Percentiles rank a stretch among this genome's conserved stretches.
Evolutionary conservation across 345 rosid genomes (phyloP).

Genomic region (Kernera saxatilis): DNA sequence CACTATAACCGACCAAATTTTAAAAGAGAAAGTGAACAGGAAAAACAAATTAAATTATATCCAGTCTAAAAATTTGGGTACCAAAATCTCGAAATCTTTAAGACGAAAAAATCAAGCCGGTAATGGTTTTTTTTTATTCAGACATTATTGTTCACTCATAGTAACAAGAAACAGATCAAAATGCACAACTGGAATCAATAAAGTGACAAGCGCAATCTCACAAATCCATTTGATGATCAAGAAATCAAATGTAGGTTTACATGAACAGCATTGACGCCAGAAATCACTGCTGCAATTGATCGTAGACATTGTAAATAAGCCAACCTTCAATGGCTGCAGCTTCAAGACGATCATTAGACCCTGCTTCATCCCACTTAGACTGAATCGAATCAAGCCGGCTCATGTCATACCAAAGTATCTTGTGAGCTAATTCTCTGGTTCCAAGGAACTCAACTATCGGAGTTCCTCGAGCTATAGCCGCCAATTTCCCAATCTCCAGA

Average conservation of each 20-base stretch:
- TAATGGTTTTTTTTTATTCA: not conserved
- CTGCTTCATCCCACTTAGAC: slow-evolving; percentile 29
- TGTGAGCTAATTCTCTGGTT: slow-evolving; percentile 29
- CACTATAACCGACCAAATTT: no score
- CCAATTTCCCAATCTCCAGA: slow-evolving; percentile 30
- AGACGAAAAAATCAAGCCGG: not conserved
- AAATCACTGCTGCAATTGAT: slow-evolving; percentile 26
- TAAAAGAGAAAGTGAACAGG: not conserved
- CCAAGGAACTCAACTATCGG: slow-evolving; percentile 30
- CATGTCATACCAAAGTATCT: slow-evolving; percentile 34
- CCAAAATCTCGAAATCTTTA: no score
- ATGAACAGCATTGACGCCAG: not conserved
- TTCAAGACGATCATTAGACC: slow-evolving; percentile 29
- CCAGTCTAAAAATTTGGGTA: no score
- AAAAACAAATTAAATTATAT: no score
- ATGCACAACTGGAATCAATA: not conserved
- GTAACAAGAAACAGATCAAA: not conserved
- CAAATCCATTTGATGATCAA: slow-evolving; percentile 4
- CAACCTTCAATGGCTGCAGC: slow-evolving; percentile 38
- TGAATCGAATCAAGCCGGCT: slow-evolving; percentile 29
- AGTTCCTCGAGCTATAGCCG: slow-evolving; percentile 20
- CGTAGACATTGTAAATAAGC: slow-evolving; percentile 31
- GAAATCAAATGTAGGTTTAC: not conserved
- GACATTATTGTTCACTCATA: slow-evolving; percentile 8
- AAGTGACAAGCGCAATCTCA: slow-evolving; percentile 13